phyloP scores from a whole-genome alignment of 768 basidiomycete species.

The Tulasnella sp. region DNA sequence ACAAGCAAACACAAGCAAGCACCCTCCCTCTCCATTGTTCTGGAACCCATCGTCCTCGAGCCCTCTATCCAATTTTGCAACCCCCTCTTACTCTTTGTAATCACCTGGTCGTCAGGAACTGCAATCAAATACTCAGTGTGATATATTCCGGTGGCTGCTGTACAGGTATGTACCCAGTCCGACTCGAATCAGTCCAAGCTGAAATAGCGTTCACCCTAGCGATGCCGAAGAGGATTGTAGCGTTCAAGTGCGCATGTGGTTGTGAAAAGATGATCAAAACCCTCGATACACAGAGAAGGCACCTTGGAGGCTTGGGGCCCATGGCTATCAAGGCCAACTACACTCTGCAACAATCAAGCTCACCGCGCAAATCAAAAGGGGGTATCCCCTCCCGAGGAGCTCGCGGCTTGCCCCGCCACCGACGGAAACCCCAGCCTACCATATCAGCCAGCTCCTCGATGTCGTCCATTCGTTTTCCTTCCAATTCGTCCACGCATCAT shows the following conservation, averaged over 20 bases:
- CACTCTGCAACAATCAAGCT: neutral
- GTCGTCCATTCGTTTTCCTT: neutral
- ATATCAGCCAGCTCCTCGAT: neutral
- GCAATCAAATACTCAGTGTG: no score
- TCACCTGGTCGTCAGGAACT: no score
- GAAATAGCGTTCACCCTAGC: no score
- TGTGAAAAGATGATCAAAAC: neutral
- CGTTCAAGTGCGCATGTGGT: neutral
- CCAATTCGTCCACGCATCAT: neutral
- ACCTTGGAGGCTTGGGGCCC: neutral
- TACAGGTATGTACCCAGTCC: no score
- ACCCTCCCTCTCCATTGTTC: no score
- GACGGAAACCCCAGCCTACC: neutral
- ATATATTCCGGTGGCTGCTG: no score
- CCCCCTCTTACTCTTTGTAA: no score
- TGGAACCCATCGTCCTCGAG: no score
- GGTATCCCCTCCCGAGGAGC: neutral
- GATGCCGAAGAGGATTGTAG: no score
- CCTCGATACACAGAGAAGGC: neutral
- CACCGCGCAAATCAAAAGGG: neutral
- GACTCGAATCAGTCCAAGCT: no score
- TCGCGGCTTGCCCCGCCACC: neutral
- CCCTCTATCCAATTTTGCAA: no score
- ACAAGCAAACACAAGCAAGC: no score
- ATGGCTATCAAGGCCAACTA: neutral